These are phyloP conservation scores for Lasiosphaeris hirsuta DNA, from an alignment of 495 filamentous ascomycete genomes.

Conservation along the genomic window DNA sequence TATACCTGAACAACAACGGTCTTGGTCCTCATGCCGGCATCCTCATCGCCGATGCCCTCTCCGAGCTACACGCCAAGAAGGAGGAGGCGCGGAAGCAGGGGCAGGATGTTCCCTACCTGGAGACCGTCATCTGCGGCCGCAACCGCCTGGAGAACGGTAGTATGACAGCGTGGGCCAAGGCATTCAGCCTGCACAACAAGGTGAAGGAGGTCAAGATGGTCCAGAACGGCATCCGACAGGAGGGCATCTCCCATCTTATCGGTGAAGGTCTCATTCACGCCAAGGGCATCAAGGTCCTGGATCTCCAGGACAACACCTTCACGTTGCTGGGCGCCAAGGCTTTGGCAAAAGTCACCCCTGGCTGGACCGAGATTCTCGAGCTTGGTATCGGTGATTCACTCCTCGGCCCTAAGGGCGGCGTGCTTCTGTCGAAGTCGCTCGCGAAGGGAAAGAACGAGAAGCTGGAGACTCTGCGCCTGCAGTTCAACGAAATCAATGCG, in stretches of 20 bases:
- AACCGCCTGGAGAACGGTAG: slow-evolving; percentile 93
- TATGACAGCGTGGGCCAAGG: slow-evolving; percentile 90
- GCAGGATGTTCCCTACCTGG: slow-evolving; percentile 71
- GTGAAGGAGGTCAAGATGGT: slow-evolving; percentile 93
- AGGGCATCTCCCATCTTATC: slow-evolving; percentile 78
- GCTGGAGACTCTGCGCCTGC: slow-evolving; percentile 74
- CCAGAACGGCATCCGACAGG: slow-evolving; percentile 94
- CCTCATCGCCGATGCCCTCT: slow-evolving; percentile 78
- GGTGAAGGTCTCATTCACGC: slow-evolving; percentile 70
- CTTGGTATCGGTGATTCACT: slow-evolving; percentile 88
- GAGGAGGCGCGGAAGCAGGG: slow-evolving; percentile 64
- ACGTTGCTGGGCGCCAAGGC: slow-evolving; percentile 76
- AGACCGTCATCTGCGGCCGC: slow-evolving; percentile 92
- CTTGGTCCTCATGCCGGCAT: slow-evolving; percentile 86
- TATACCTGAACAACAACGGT: slow-evolving; percentile 98
- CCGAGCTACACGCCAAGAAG: slow-evolving; percentile 71
- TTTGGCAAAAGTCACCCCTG: slow-evolving; percentile 65
- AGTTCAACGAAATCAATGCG: slow-evolving; percentile 90
- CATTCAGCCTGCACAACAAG: slow-evolving; percentile 73
- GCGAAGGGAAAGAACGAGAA: slow-evolving; percentile 69
- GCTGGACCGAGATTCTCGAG: slow-evolving; percentile 75
- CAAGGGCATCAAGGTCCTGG: slow-evolving; percentile 63
- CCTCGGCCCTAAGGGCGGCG: slow-evolving; percentile 72
- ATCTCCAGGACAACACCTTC: slow-evolving; percentile 98
- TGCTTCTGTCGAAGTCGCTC: slow-evolving; percentile 69